phyloP scores from a whole-genome alignment of 306 rosid species.

The Psophocarpus tetragonolobus region DNA sequence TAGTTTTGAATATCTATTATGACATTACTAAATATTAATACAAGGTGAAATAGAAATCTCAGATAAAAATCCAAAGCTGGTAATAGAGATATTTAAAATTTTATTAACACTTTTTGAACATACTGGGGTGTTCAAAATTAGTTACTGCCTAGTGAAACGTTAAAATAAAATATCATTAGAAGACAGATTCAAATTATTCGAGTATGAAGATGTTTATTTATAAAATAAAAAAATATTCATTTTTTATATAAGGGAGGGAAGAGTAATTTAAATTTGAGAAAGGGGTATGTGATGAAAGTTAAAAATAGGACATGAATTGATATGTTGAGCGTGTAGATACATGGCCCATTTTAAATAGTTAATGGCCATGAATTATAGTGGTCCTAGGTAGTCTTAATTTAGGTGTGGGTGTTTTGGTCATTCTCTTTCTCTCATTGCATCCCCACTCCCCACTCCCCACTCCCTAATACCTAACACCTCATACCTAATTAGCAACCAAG shows the following conservation, averaged over 20 bases:
- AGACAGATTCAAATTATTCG: not conserved
- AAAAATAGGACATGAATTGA: conserved; percentile 5
- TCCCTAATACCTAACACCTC: too few species aligned
- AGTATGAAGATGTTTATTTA: not conserved
- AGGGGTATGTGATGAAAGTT: too few species aligned
- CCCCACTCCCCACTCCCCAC: conserved; percentile 27
- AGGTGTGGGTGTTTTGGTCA: not conserved
- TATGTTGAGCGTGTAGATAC: not conserved
- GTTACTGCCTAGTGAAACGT: not conserved
- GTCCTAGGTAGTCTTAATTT: conserved; percentile 14
- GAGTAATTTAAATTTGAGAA: not conserved
- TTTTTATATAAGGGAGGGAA: not conserved
- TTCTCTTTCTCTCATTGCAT: not conserved
- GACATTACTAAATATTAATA: too few species aligned
- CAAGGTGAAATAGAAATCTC: not conserved
- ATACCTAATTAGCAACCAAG: conserved; percentile 5
- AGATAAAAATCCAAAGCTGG: not conserved
- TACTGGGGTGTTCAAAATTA: not conserved
- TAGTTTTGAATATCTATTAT: too few species aligned
- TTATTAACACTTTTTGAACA: not conserved
- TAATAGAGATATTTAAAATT: not conserved
- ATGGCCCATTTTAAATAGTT: not conserved
- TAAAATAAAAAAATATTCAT: not conserved
- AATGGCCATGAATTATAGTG: conserved; percentile 17
- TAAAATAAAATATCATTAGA: not conserved